phyloP scores from a whole-genome alignment of 352 stramenopile genomes.

The Vaucheria bursata region DNA sequence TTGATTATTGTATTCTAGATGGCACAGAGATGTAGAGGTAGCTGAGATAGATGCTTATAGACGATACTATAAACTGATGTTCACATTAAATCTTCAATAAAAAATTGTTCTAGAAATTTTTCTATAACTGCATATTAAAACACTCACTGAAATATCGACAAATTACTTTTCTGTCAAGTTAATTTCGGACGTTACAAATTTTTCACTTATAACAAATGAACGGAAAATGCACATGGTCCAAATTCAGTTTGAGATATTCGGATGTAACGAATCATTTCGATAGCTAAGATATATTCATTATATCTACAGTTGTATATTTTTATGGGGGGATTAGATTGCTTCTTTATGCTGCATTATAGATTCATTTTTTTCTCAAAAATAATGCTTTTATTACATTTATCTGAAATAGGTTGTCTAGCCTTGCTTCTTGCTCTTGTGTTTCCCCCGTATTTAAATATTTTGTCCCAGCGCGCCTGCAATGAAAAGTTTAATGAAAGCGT shows the following conservation, averaged over 20 bases:
- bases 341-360: neutral
- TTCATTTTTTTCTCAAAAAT: neutral
- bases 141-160: no score
- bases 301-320: constrained; percentile 10
- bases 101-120: no score
- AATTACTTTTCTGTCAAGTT: no score
- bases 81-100: no score
- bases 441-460: constrained; percentile 30
- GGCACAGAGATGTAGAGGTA: no score
- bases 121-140: no score
- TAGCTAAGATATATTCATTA: constrained; percentile 4
- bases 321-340: neutral
- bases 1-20: no score
- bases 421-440: constrained; percentile 36
- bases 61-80: no score
- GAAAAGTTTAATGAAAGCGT: constrained; percentile 25
- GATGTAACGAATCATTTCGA: neutral
- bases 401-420: constrained; percentile 14
- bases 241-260: neutral
- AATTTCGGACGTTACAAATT: no score
- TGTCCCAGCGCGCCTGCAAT: constrained; percentile 27
- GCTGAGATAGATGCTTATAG: no score
- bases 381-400: neutral
- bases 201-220: no score
- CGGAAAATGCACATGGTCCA: neutral